Evolutionary conservation across 1,139 yeast genomes (phyloP).

Genomic region (Ogataea hybrid): DNA sequence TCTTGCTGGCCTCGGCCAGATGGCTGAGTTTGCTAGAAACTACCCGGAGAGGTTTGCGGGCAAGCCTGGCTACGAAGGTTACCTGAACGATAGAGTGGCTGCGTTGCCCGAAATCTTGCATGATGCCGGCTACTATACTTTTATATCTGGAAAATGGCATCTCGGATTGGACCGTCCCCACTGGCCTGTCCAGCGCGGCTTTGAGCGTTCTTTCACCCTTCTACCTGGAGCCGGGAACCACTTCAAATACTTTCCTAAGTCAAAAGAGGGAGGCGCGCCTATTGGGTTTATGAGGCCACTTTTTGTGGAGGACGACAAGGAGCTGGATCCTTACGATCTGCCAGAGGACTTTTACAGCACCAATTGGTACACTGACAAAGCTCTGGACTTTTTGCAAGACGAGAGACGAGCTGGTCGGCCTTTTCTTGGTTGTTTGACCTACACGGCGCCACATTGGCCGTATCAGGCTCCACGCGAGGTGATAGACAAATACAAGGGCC

Average conservation of each 20-base stretch:
- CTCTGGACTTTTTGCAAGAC: constrained; percentile 38
- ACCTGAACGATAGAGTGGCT: constrained; percentile 50
- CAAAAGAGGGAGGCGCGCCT: constrained; percentile 27
- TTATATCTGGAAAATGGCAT: constrained; percentile 60
- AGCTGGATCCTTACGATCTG: constrained; percentile 37
- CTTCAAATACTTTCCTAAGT: constrained; percentile 45
- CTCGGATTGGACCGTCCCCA: constrained; percentile 48
- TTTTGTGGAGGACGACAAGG: constrained; percentile 38
- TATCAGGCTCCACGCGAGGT: constrained; percentile 51
- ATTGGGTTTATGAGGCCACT: constrained; percentile 37
- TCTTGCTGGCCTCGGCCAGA: constrained; percentile 60
- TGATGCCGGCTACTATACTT: constrained; percentile 50
- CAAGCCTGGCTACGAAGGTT: constrained; percentile 59
- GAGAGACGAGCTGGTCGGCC: constrained; percentile 41
- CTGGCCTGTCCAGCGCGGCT: constrained; percentile 53
- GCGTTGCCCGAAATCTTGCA: constrained; percentile 50
- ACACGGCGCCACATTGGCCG: constrained; percentile 66
- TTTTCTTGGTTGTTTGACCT: constrained; percentile 51
- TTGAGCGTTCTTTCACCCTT: constrained; percentile 48
- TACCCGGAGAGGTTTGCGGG: constrained; percentile 41
- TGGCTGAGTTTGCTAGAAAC: constrained; percentile 47
- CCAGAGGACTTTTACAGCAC: constrained; percentile 52
- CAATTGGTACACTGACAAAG: constrained; percentile 43
- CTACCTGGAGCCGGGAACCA: constrained; percentile 62
- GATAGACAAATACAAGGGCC: constrained; percentile 47